phyloP scores from a whole-genome alignment of 2,329 filamentous ascomycete genomes.

The Zelopaecilomyces penicillatus region DNA sequence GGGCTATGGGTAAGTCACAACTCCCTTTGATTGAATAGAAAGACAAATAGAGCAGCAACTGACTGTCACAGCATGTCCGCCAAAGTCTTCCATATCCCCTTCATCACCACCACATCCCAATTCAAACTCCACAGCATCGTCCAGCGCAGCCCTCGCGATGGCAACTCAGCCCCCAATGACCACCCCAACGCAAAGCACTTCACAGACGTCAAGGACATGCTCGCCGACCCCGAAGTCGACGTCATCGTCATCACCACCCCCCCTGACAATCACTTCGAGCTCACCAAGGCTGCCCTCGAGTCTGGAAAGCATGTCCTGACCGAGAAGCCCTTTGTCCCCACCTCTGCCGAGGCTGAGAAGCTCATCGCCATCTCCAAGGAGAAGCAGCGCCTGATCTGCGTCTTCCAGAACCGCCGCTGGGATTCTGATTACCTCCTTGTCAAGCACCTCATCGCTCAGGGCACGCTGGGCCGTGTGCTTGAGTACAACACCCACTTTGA shows the following conservation, averaged over 20 bases:
- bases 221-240: conserved; percentile 58
- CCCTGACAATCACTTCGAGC: conserved; percentile 60
- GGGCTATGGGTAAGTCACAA: conserved; percentile 38
- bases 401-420: conserved; percentile 73
- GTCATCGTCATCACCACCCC: conserved; percentile 65
- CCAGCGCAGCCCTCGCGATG: conserved; percentile 58
- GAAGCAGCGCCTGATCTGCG: conserved; percentile 46
- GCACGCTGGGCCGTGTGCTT: conserved; percentile 58
- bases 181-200: conserved; percentile 58
- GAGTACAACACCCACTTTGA: conserved; percentile 80
- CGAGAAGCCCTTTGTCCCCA: conserved; percentile 77
- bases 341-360: conserved; percentile 55
- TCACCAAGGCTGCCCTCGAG: conserved; percentile 57
- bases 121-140: conserved; percentile 67
- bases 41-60: background rate
- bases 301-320: conserved; percentile 70
- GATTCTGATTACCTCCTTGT: conserved; percentile 70
- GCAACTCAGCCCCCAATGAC: conserved; percentile 60
- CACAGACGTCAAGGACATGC: conserved; percentile 51
- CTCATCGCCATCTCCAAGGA: conserved; percentile 49
- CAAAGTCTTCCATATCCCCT: conserved; percentile 79
- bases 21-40: background rate
- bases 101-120: conserved; percentile 55
- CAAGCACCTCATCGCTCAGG: conserved; percentile 50
- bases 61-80: conserved; percentile 43